Evolutionary conservation across 1,284 basidiomycete genomes (phyloP), one percentile per base, ranked within the genome.

Genomic region (Ganoderma lingzhi): DNA sequence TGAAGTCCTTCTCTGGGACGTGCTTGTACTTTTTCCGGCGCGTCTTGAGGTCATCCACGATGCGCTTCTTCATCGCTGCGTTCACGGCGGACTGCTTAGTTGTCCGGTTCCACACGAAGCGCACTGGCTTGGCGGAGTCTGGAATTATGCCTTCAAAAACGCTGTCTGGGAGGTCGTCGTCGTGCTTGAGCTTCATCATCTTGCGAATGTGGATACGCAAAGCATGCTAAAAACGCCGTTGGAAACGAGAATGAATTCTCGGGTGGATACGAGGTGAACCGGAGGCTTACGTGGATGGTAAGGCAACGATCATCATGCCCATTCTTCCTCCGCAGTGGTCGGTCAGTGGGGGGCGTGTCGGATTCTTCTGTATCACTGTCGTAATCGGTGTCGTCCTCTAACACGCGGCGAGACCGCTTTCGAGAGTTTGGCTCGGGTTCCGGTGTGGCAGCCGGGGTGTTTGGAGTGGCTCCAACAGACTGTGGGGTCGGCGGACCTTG

Each of bases 21-120:
- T 90, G 83, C 69, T 85, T 87, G 77, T 93, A 93, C 59, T 85
- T 70, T 32, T 60, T 81, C 15, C 87, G 85, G 44, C 86, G 86
- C 9, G 82, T 81, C 66, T 85, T 89, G 64, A 93, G 79, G 74
- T 92, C 89, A 6, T 80, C 80, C 32, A 93, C 76, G 15, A 93
- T 77, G 19, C 88, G 87, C 19, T 83, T 79, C 79, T 90, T 93
- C 91, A 93, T 93, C 8, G 85, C 84, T 6, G 83, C 81, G 69
- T 93, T 93, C 73, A 93, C 91, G 28, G 87, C 83, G 0, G 90
- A 92, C 73, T 93, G 90, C 70, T 87, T 91, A 10, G 85, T 82
- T 0, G 91, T 93, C 78, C 91, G 91, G 66, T 89, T 87, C 91
- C 91, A 93, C 3, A 92, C 88, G 74, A 93, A 93, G 17, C 92